Percentiles rank a stretch among this genome's conserved stretches.
Evolutionary conservation across 768 basidiomycete species (phyloP).

Genomic region (Collybia sp.): DNA sequence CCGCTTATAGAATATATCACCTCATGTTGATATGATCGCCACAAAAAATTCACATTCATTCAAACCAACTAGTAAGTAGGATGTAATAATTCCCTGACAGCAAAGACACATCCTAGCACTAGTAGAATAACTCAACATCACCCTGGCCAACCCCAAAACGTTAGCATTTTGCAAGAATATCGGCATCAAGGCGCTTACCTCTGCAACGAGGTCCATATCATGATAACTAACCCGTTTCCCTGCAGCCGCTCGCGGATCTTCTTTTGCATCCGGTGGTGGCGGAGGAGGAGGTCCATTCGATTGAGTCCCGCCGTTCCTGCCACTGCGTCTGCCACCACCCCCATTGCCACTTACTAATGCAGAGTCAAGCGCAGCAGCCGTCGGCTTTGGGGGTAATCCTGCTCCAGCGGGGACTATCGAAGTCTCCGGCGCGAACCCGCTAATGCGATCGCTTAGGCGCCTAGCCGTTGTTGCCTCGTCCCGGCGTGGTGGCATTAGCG

Average conservation of each 20-base stretch:
- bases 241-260: constrained; percentile 87
- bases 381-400: constrained; percentile 78
- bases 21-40: neutral
- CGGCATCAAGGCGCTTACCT: constrained; percentile 33
- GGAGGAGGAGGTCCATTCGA: constrained; percentile 61
- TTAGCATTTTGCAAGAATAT: constrained; percentile 8
- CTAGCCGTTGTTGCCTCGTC: constrained; percentile 56
- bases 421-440: constrained; percentile 58
- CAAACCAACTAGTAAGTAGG: constrained; percentile 6
- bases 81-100: too few relatives aligned
- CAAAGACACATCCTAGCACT: constrained; percentile 7
- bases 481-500: constrained; percentile 40
- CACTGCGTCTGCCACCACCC: constrained; percentile 27
- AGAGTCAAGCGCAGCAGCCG: constrained; percentile 46
- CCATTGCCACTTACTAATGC: constrained; percentile 49
- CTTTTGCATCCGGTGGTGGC: constrained; percentile 84
- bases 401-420: constrained; percentile 55
- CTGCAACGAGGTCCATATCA: constrained; percentile 92
- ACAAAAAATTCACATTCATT: neutral
- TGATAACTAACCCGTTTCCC: constrained; percentile 91
- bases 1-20: neutral
- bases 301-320: constrained; percentile 26
- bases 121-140: constrained; percentile 58
- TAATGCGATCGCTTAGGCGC: constrained; percentile 75
- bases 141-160: constrained; percentile 30